Percentiles rank a stretch among this genome's conserved stretches.
phyloP scores from a whole-genome alignment of 2,329 filamentous ascomycete genomes.

The Myriosclerotinia duriaeana region DNA sequence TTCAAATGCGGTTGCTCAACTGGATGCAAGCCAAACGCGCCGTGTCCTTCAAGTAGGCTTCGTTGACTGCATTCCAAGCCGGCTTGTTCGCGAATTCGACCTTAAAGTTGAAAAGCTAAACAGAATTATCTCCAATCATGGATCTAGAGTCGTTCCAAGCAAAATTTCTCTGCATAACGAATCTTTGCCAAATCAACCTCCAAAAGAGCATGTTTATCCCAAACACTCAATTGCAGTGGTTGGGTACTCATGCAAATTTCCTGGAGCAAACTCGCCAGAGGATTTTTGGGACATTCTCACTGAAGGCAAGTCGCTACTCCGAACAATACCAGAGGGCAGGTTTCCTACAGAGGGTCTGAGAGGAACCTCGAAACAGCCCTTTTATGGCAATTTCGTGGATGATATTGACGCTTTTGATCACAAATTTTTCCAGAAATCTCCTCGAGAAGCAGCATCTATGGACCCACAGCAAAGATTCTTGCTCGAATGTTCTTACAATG shows the following conservation, averaged over 20 bases:
- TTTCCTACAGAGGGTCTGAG: slow-evolving; percentile 45
- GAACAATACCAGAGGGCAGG: slow-evolving; percentile 10
- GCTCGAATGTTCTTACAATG: slow-evolving; percentile 25
- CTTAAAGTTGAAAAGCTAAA: slow-evolving; percentile 4
- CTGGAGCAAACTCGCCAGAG: slow-evolving; percentile 45
- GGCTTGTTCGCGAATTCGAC: slow-evolving; percentile 15
- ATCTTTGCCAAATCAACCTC: no score
- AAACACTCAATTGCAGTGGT: slow-evolving; percentile 40
- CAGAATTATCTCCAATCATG: no score
- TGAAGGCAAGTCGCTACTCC: slow-evolving; percentile 23
- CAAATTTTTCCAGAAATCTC: slow-evolving; percentile 25
- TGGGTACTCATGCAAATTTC: slow-evolving; percentile 44
- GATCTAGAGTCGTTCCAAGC: no score
- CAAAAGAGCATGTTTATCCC: slow-evolving; percentile 18
- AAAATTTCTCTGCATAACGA: no score
- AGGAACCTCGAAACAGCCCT: neutral
- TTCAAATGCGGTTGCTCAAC: neutral
- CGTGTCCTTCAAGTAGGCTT: neutral
- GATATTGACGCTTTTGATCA: slow-evolving; percentile 26
- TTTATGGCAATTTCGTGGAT: slow-evolving; percentile 23
- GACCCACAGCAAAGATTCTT: slow-evolving; percentile 27
- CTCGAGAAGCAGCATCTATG: slow-evolving; percentile 29
- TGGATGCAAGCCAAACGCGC: slow-evolving; percentile 20
- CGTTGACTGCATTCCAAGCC: slow-evolving; percentile 2
- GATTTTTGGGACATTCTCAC: slow-evolving; percentile 51